phyloP scores from a whole-genome alignment of 2,329 filamentous ascomycete species.

The Karstenula rhodostoma region DNA sequence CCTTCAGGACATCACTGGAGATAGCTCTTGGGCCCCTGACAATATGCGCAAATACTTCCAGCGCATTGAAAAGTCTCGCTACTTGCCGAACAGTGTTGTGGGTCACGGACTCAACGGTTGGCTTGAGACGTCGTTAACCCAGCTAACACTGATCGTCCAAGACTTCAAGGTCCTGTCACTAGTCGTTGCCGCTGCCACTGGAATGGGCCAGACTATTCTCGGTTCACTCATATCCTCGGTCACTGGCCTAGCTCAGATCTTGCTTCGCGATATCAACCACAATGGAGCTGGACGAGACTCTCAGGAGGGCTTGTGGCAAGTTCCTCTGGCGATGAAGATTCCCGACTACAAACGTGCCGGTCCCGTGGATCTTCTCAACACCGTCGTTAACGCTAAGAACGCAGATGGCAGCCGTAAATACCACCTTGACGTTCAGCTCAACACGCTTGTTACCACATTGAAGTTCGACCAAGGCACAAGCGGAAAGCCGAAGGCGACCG shows the following conservation, averaged over 20 bases:
- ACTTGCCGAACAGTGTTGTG: conserved; percentile 47
- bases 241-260: conserved; percentile 53
- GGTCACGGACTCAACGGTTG: conserved; percentile 64
- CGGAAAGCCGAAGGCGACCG: not conserved
- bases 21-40: conserved; percentile 58
- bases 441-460: conserved; percentile 49
- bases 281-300: conserved; percentile 54
- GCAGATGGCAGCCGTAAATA: conserved; percentile 56
- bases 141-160: conserved; percentile 59
- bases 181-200: conserved; percentile 57
- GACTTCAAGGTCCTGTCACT: conserved; percentile 62
- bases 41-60: conserved; percentile 65
- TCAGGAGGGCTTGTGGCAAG: conserved; percentile 60
- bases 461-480: conserved; percentile 8
- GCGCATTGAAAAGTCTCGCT: conserved; percentile 60
- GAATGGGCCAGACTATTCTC: conserved; percentile 51
- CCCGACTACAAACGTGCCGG: conserved; percentile 56
- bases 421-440: conserved; percentile 62
- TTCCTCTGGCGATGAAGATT: conserved; percentile 56
- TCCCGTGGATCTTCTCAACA: conserved; percentile 62
- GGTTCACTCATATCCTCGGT: conserved; percentile 46
- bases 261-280: conserved; percentile 60
- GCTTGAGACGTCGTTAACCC: conserved; percentile 60
- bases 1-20: conserved; percentile 64
- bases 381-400: conserved; percentile 47